Base-by-base conservation (phyloP, 1,284 basidiomycete species). In the Naganishia albida region DNA sequence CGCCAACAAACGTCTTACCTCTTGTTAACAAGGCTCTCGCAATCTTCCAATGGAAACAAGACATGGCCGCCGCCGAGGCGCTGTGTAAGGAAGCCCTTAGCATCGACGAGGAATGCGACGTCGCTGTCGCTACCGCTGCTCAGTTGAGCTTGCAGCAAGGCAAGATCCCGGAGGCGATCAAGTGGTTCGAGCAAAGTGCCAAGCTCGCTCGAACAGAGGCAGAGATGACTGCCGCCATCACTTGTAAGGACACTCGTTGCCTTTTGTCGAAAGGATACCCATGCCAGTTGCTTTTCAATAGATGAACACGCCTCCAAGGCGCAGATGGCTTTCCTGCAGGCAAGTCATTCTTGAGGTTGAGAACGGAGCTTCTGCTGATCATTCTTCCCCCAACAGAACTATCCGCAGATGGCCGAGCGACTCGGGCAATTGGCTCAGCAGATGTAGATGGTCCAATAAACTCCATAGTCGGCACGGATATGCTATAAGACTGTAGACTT, bases 1-100 rank as follows among this genome's bases (percentile, higher is more conserved):
- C 73, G 62, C 77, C 86, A 30, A 86, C 88, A 69, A 95, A 94
- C 75, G 91, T 93, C n/a, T 83, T 95, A 3, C 90, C 95, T 0
- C 84, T 96, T 69, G 94, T 99, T 70, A 99, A 99, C 87, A 97
- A 97, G 80, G 94, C 95, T 23, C 86, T 99, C 28, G 89, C 93
- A 0, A 76, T 98, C 57, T 98, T 89, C 85, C 95, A 98, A 81
- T 95, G 90, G 90, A 91, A 93, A 79, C 90, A 95, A 77, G 93
- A 97, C 75, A 84, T 91, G 63, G 81, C 80, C 2, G 86, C 85
- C 0, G 94, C 94, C 8, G 93, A 96, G 77, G 79, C 82, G 28
- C 88, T 93, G 71, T 97, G 93, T 77, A 82, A 87, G 67, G 88
- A 97, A 77, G 96, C 96, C 0, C 82, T 99, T 43, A 81, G 83